Evolutionary conservation across 164 flowering plant genomes (phyloP).

Genomic region (Echeveria elegans): DNA sequence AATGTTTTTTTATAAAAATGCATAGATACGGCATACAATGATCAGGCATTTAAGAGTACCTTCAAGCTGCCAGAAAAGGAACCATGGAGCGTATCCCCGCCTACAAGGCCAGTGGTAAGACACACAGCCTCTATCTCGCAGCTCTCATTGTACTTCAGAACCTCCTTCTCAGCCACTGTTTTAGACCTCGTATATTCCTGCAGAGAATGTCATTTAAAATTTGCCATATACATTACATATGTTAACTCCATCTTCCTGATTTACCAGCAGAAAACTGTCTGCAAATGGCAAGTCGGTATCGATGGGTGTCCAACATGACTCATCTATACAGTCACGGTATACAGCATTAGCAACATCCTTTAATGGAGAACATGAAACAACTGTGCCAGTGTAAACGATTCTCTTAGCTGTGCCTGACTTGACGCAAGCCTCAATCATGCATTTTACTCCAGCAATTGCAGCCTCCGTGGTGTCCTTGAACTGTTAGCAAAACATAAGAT

Average conservation of each 20-base stretch:
- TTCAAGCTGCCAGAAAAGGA: constrained; percentile 13
- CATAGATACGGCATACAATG: no score
- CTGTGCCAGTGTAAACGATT: constrained; percentile 37
- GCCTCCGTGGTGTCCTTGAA: constrained; percentile 31
- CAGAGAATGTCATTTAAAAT: no score
- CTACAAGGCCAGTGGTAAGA: constrained; percentile 34
- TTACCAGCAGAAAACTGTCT: constrained; percentile 14
- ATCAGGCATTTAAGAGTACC: no score
- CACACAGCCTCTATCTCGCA: constrained; percentile 28
- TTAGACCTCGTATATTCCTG: constrained; percentile 33
- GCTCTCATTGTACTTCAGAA: constrained; percentile 15
- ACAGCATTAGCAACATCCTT: constrained; percentile 26
- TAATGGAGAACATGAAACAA: constrained; percentile 31
- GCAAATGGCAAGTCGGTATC: constrained; percentile 14
- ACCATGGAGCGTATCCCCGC: constrained; percentile 32
- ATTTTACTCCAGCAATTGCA: constrained; percentile 24
- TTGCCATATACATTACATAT: no score
- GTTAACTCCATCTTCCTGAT: no score
- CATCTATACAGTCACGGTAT: constrained; percentile 27
- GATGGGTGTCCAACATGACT: constrained; percentile 45
- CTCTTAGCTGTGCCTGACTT: constrained; percentile 33
- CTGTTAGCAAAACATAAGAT: no score
- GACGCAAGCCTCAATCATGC: constrained; percentile 26
- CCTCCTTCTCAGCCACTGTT: constrained; percentile 32
- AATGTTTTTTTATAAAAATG: no score